These are phyloP conservation scores for Mycena polygramma DNA, from an alignment of 768 basidiomycete genomes.

Conservation along the genomic window DNA sequence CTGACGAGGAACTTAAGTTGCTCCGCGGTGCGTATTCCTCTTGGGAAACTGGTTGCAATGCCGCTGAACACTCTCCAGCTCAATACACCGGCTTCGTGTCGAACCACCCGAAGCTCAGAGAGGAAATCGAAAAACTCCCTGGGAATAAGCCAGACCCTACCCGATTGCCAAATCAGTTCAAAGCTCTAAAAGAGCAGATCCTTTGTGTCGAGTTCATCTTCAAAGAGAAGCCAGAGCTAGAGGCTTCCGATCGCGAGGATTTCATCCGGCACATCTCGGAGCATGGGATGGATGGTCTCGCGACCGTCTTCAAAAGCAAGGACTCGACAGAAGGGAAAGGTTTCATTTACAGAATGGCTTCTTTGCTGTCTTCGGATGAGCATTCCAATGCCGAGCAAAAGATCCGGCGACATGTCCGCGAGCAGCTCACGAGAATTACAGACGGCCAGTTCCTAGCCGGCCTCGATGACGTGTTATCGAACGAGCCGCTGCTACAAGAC, in stretches of 20 bases:
- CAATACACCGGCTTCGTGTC: constrained; percentile 20
- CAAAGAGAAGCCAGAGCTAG: constrained; percentile 24
- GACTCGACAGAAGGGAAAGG: constrained; percentile 24
- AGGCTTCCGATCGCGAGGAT: constrained; percentile 32
- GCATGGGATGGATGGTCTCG: constrained; percentile 20
- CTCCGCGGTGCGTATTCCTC: constrained; percentile 16
- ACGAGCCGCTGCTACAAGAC: constrained; percentile 33
- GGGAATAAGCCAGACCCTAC: background rate
- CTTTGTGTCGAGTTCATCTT: constrained; percentile 29
- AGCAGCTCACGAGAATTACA: background rate
- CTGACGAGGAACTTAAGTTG: constrained; percentile 20
- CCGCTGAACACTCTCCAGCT: background rate
- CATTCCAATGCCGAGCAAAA: constrained; percentile 6
- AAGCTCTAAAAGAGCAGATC: constrained; percentile 33
- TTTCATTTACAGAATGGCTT: background rate
- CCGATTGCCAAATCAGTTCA: constrained; percentile 26
- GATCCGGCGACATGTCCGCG: constrained; percentile 20
- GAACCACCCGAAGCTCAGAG: constrained; percentile 23
- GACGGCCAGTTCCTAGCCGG: constrained; percentile 29
- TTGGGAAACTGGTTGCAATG: no score
- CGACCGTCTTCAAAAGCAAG: constrained; percentile 6
- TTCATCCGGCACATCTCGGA: constrained; percentile 26
- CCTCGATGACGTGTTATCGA: constrained; percentile 27
- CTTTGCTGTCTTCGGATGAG: constrained; percentile 17
- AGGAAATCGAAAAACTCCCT: constrained; percentile 21